Percentiles rank a stretch among this genome's conserved stretches.
phyloP scores from a whole-genome alignment of 768 basidiomycete genomes.

The Boletus tomentosulus region DNA sequence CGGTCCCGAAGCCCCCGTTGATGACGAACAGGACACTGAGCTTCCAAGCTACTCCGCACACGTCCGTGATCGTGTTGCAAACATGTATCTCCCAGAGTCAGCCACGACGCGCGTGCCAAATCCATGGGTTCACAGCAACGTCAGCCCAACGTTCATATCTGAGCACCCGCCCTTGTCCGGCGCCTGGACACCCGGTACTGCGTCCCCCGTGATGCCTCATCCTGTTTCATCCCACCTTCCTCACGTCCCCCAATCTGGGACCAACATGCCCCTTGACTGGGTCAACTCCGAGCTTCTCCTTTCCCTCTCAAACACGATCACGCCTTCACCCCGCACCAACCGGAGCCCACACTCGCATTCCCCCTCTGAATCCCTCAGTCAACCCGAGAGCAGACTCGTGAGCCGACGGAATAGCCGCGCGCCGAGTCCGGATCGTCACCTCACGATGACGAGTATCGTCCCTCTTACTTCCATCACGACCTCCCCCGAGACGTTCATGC shows the following conservation, averaged over 20 bases:
- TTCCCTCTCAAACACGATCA: constrained; percentile 45
- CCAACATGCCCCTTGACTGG: constrained; percentile 61
- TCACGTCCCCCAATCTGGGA: constrained; percentile 41
- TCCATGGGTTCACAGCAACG: constrained; percentile 49
- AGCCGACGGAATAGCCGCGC: constrained; percentile 45
- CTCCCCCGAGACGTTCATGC: constrained; percentile 48
- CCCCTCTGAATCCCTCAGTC: constrained; percentile 26
- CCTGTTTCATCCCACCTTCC: constrained; percentile 28
- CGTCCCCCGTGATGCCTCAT: constrained; percentile 39
- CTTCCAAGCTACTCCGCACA: constrained; percentile 89
- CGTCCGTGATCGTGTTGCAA: constrained; percentile 84
- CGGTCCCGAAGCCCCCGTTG: constrained; percentile 33
- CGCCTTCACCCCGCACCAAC: constrained; percentile 18
- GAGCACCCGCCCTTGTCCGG: constrained; percentile 17
- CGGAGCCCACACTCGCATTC: constrained; percentile 14
- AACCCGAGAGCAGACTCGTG: constrained; percentile 22
- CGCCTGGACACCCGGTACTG: constrained; percentile 27
- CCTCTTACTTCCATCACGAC: constrained; percentile 11
- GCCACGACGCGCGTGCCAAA: constrained; percentile 61
- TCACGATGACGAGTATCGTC: constrained; percentile 7
- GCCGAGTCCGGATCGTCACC: constrained; percentile 52
- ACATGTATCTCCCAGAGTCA: constrained; percentile 64
- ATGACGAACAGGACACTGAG: constrained; percentile 61
- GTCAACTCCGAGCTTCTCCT: constrained; percentile 82
- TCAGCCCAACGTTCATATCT: constrained; percentile 34